phyloP scores from a whole-genome alignment of 352 stramenopile genomes.

The Albugo laibachii region DNA sequence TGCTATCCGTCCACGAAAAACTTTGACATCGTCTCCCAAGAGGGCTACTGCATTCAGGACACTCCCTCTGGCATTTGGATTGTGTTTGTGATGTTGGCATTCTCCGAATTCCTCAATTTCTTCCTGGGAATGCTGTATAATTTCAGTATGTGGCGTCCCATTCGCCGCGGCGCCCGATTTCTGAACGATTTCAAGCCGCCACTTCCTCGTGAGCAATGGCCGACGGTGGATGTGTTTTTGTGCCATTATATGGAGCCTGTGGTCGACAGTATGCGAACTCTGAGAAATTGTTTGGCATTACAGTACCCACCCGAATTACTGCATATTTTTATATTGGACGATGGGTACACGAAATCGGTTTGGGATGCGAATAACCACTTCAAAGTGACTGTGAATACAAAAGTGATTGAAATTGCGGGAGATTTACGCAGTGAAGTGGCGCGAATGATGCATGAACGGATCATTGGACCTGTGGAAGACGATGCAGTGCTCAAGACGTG shows the following conservation, averaged over 20 bases:
- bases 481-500: slow-evolving; percentile 4
- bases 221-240: slow-evolving; percentile 12
- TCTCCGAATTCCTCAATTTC: slow-evolving; percentile 5
- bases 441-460: slow-evolving; percentile 9
- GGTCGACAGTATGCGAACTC: slow-evolving; percentile 6
- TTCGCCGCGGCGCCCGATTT: slow-evolving; percentile 5
- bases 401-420: slow-evolving; percentile 9
- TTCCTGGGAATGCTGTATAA: slow-evolving; percentile 6
- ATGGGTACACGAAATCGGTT: slow-evolving; percentile 9
- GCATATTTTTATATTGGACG: slow-evolving; percentile 9
- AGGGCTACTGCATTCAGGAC: slow-evolving; percentile 3
- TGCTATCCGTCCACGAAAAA: neutral
- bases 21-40: neutral
- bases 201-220: slow-evolving; percentile 6
- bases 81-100: slow-evolving; percentile 3
- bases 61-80: slow-evolving; percentile 3
- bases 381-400: slow-evolving; percentile 10
- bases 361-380: slow-evolving; percentile 9
- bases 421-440: slow-evolving; percentile 10
- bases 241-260: slow-evolving; percentile 12
- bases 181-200: slow-evolving; percentile 6
- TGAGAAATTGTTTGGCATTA: slow-evolving; percentile 10
- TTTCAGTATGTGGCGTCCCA: slow-evolving; percentile 6
- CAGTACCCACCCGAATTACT: slow-evolving; percentile 10
- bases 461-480: slow-evolving; percentile 2